Evolutionary conservation across 2,329 filamentous ascomycete species (phyloP), one percentile per base, ranked within the genome.

Genomic region (Aspergillus udagawae): DNA sequence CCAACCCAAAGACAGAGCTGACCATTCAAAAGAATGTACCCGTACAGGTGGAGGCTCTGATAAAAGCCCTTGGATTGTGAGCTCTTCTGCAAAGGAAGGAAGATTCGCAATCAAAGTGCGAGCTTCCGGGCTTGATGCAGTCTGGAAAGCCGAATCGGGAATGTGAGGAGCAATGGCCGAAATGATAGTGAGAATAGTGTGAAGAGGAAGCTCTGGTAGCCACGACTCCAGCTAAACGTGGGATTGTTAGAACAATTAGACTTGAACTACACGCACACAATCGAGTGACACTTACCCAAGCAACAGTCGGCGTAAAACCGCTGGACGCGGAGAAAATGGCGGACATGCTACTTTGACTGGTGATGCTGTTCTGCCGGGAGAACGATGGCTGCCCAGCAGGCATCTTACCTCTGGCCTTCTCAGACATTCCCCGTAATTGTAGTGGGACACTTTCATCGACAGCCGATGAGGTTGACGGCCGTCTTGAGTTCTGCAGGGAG

Each of bases 331-430:
- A 79, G 20, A 82, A 81, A 25, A 84, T 76, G 44, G 82, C 79
- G 12, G 86, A 83, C 67, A 87, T 80, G 65, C 86, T 86, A 57
- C 81, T 84, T 38, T 97, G 80, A 67, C 91, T 96, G 1, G 90
- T 90, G 28, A 87, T 90, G 73, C 92, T 95, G 69, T 94, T 96
- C 69, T 96, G 92, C 20, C 93, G 83, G 0, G 92, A 96, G 71
- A 97, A 96, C 1, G 84, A 84, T n/a, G 85, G 83, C 51, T 88
- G 82, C 1, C 90, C 89, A 12, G 90, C 91, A 28, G 93, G 94
- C 86, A 96, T 91, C 75, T 99, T 99, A 7, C 94, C 94, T 51
- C 94, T 83, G 17, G 94, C 94, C 73, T 97, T 99, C 74, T 97
- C 94, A 21, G 93, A 97, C 90, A 97, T 96, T 54, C 92, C 92